phyloP scores from a whole-genome alignment of 2,329 filamentous ascomycete genomes.

The Ramularia endophylla region DNA sequence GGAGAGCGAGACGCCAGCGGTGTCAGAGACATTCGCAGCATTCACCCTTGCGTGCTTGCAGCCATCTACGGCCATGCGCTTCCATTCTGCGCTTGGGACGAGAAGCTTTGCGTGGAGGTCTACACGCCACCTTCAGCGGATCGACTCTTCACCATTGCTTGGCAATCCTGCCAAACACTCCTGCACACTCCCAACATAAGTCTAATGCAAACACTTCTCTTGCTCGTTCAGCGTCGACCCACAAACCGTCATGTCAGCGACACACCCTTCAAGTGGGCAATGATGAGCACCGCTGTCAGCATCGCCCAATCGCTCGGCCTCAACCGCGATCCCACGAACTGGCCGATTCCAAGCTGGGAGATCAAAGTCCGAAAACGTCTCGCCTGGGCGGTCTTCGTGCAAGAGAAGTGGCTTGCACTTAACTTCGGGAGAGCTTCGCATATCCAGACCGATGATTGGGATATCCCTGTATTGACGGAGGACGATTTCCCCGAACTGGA shows the following conservation, averaged over 20 bases:
- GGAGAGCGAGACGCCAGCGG: slow-evolving; percentile 26
- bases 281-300: slow-evolving; percentile 39
- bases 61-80: slow-evolving; percentile 41
- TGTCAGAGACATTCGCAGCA: slow-evolving; percentile 26
- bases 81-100: slow-evolving; percentile 42
- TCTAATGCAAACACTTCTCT: slow-evolving; percentile 27
- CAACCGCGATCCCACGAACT: slow-evolving; percentile 56
- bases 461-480: slow-evolving; percentile 40
- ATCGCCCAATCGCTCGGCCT: slow-evolving; percentile 55
- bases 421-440: slow-evolving; percentile 54
- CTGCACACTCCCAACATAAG: slow-evolving; percentile 30
- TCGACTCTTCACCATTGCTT: slow-evolving; percentile 28
- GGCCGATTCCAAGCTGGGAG: slow-evolving; percentile 60
- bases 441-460: slow-evolving; percentile 52
- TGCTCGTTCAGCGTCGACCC: slow-evolving; percentile 29
- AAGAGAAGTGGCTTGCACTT: slow-evolving; percentile 57
- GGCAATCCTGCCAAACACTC: slow-evolving; percentile 26
- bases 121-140: slow-evolving; percentile 31
- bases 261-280: slow-evolving; percentile 30
- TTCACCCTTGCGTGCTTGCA: slow-evolving; percentile 36
- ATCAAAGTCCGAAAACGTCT: slow-evolving; percentile 55
- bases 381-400: slow-evolving; percentile 60
- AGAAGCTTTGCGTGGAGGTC: slow-evolving; percentile 32
- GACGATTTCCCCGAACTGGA: slow-evolving; percentile 39
- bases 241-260: slow-evolving; percentile 31